A percentile compares a stretch with the other conserved stretches of the same genome.
Evolutionary conservation across 768 basidiomycete species (phyloP).

Genomic region (Tylopilus cervinicoccineus): DNA sequence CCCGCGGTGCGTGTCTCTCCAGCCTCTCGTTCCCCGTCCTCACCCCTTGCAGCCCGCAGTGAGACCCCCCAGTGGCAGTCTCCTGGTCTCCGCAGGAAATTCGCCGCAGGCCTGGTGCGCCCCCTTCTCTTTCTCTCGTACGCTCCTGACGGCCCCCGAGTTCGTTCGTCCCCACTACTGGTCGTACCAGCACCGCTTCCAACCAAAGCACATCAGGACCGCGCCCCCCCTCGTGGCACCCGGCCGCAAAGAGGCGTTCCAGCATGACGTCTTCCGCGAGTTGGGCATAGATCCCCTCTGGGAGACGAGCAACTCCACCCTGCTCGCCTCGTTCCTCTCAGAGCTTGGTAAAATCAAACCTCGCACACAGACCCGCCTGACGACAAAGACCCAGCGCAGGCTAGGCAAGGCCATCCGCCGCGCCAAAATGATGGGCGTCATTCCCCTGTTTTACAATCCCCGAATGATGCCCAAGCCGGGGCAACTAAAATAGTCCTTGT

Average conservation of each 20-base stretch:
- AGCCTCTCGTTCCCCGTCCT: not conserved
- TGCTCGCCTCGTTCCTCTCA: slow-evolving; percentile 58
- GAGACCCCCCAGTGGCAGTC: slow-evolving; percentile 18
- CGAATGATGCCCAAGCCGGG: slow-evolving; percentile 23
- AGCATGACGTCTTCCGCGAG: slow-evolving; percentile 66
- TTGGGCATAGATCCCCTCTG: slow-evolving; percentile 70
- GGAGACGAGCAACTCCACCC: slow-evolving; percentile 55
- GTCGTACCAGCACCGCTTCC: slow-evolving; percentile 35
- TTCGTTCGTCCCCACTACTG: slow-evolving; percentile 47
- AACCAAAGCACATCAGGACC: slow-evolving; percentile 13
- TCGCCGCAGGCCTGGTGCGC: slow-evolving; percentile 21
- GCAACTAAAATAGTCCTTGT: slow-evolving; percentile 2
- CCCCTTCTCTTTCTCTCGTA: too few relatives aligned
- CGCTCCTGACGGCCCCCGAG: slow-evolving; percentile 23
- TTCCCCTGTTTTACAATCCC: slow-evolving; percentile 47
- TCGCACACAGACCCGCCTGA: slow-evolving; percentile 68
- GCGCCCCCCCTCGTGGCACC: slow-evolving; percentile 52
- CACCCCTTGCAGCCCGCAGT: slow-evolving; percentile 7
- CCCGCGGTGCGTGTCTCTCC: slow-evolving; percentile 9
- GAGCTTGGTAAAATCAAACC: slow-evolving; percentile 78
- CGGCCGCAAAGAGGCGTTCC: slow-evolving; percentile 46
- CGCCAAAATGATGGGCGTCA: slow-evolving; percentile 88
- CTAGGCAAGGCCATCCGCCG: slow-evolving; percentile 83
- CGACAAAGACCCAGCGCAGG: slow-evolving; percentile 72
- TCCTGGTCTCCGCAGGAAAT: slow-evolving; percentile 26